Evolutionary conservation across 805 yeast genomes (phyloP).

Genomic region (Metschnikowia picachoensis): DNA sequence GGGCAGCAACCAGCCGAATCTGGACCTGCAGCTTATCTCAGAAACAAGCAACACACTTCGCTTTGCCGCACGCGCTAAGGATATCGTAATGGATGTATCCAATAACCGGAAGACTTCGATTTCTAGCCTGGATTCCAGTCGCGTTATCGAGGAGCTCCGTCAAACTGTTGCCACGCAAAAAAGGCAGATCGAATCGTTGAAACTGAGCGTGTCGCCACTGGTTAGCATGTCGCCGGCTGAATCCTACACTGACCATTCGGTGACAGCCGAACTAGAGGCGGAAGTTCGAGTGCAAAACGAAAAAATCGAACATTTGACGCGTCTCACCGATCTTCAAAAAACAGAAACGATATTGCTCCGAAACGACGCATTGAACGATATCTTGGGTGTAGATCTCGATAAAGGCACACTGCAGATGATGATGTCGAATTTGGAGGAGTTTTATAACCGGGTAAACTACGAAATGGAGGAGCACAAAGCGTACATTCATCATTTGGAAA

Average conservation of each 20-base stretch:
- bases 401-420: conserved; percentile 35
- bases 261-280: conserved; percentile 38
- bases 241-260: neutral
- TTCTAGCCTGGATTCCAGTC: conserved; percentile 40
- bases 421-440: conserved; percentile 48
- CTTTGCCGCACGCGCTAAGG: conserved; percentile 92
- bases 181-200: conserved; percentile 44
- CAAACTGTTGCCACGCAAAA: conserved; percentile 60
- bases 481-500: conserved; percentile 58
- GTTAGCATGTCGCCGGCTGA: neutral
- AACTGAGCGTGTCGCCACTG: conserved; percentile 8
- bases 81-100: conserved; percentile 66
- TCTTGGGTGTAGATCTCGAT: conserved; percentile 44
- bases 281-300: conserved; percentile 66
- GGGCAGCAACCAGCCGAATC: conserved; percentile 29
- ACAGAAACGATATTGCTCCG: conserved; percentile 54
- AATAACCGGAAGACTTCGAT: conserved; percentile 40
- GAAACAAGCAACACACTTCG: conserved; percentile 86
- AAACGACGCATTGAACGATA: conserved; percentile 56
- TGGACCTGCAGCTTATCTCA: conserved; percentile 46
- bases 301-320: conserved; percentile 62
- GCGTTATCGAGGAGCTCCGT: conserved; percentile 51
- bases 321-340: conserved; percentile 58
- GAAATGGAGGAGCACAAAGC: conserved; percentile 59
- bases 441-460: conserved; percentile 41